Percentiles rank a stretch among this genome's conserved stretches.
Evolutionary conservation across 495 filamentous ascomycete genomes (phyloP).

Genomic region (Hyaloscypha bicolor): DNA sequence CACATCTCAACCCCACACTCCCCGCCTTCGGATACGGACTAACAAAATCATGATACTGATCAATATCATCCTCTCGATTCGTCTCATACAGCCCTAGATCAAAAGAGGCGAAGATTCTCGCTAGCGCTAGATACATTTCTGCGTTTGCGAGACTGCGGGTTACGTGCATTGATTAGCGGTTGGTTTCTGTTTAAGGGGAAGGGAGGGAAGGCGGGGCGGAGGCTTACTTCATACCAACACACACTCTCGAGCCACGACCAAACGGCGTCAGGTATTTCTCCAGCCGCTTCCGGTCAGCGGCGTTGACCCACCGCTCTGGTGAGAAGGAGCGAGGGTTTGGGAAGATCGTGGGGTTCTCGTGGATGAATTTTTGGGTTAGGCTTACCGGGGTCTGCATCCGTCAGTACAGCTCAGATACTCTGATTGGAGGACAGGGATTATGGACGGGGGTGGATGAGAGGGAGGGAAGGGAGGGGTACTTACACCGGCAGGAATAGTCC

Average conservation of each 20-base stretch:
- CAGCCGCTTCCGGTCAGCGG: slow-evolving; percentile 35
- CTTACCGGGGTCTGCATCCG: slow-evolving; percentile 18
- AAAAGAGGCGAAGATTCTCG: slow-evolving; percentile 27
- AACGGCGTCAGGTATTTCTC: slow-evolving; percentile 50
- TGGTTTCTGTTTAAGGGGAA: too few relatives aligned
- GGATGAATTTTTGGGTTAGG: slow-evolving; percentile 23
- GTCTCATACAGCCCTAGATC: slow-evolving; percentile 35
- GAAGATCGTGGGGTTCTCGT: slow-evolving; percentile 36
- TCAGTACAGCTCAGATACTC: slow-evolving; percentile 3
- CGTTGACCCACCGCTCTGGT: slow-evolving; percentile 50
- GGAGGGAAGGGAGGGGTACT: neutral
- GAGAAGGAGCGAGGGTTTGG: slow-evolving; percentile 42
- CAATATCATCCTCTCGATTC: slow-evolving; percentile 29
- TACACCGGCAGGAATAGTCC: slow-evolving; percentile 22
- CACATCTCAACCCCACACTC: neutral
- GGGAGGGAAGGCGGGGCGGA: neutral
- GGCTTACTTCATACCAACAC: slow-evolving; percentile 37
- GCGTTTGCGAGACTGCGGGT: slow-evolving; percentile 13
- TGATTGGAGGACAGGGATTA: neutral
- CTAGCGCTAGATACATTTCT: slow-evolving; percentile 34
- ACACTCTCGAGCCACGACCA: slow-evolving; percentile 45
- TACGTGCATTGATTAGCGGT: neutral
- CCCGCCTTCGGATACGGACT: slow-evolving; percentile 8
- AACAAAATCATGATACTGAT: slow-evolving; percentile 33
- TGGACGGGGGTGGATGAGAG: too few relatives aligned